Evolutionary conservation across 2,329 filamentous ascomycete genomes (phyloP).

Genomic region (Ophiostoma himal-ulmi): DNA sequence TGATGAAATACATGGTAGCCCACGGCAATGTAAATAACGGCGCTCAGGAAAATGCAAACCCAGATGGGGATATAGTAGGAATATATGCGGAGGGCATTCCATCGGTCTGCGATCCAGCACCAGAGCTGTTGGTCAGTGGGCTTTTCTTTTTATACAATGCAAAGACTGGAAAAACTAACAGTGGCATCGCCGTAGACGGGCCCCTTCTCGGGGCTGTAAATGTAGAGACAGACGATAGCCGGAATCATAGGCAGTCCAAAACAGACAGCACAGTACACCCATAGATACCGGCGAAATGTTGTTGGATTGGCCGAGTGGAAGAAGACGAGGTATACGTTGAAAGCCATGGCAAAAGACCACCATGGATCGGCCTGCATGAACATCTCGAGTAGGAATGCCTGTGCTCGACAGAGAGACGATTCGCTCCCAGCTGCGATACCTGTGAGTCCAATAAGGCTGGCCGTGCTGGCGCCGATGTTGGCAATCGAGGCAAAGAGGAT

Average conservation of each 20-base stretch:
- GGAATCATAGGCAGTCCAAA: conserved; percentile 68
- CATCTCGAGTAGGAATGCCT: conserved; percentile 61
- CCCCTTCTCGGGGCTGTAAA: conserved; percentile 38
- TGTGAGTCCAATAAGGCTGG: conserved; percentile 64
- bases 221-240: conserved; percentile 58
- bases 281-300: conserved; percentile 66
- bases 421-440: conserved; percentile 51
- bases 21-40: conserved; percentile 51
- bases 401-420: conserved; percentile 55
- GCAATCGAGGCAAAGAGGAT: conserved; percentile 57
- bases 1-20: conserved; percentile 56
- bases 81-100: conserved; percentile 53
- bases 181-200: conserved; percentile 53
- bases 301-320: conserved; percentile 56
- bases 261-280: conserved; percentile 63
- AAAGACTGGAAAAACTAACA: conserved; percentile 34
- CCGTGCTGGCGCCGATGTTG: conserved; percentile 55
- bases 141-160: background rate
- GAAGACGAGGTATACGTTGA: conserved; percentile 70
- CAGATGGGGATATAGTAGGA: conserved; percentile 58
- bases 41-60: conserved; percentile 52
- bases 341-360: conserved; percentile 76
- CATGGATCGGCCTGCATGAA: conserved; percentile 72
- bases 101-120: conserved; percentile 55
- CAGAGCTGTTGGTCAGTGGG: conserved; percentile 43